A percentile compares a stretch with the other conserved stretches of the same genome.
Conservation (phyloP, 2,329 filamentous ascomycete species). For the Niveomyces coronatus region DNA sequence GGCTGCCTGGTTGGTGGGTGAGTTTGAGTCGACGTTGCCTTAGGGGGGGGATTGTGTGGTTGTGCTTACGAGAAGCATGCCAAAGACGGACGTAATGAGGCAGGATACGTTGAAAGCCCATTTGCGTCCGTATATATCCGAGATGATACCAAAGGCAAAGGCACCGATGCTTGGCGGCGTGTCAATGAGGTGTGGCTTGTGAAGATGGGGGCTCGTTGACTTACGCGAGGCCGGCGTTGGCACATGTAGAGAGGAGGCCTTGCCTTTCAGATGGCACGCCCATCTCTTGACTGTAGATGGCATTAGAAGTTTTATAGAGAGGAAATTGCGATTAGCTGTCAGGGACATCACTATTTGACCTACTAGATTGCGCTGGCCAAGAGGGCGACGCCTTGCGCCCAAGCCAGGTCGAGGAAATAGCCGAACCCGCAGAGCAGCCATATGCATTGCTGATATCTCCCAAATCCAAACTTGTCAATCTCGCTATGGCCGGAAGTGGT, state of each 20-base stretch:
- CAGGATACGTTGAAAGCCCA: constrained; percentile 44
- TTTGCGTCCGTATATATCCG: constrained; percentile 21
- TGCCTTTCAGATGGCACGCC: neutral
- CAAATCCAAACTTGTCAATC: constrained; percentile 36
- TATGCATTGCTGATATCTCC: constrained; percentile 34
- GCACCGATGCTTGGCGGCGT: neutral
- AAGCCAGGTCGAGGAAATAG: constrained; percentile 39
- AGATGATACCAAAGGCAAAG: constrained; percentile 5
- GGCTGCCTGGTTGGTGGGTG: neutral
- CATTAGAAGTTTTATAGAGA: too few relatives aligned
- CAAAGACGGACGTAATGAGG: constrained; percentile 37
- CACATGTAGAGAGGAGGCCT: constrained; percentile 7
- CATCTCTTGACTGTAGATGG: constrained; percentile 7
- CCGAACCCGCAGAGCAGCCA: constrained; percentile 37
- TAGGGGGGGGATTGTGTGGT: neutral
- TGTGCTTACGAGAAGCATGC: constrained; percentile 18
- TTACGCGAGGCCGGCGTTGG: constrained; percentile 4
- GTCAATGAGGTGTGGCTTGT: neutral
- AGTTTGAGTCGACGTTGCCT: neutral
- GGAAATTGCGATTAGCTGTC: neutral
- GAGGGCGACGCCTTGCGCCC: constrained; percentile 42
- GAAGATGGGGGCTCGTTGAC: neutral
- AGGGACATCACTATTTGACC: neutral
- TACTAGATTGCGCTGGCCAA: constrained; percentile 16
- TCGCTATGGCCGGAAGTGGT: too few relatives aligned